These are phyloP conservation scores for Colletotrichum gigasporum DNA, from an alignment of 2,329 filamentous ascomycete species.

Conservation along the genomic window DNA sequence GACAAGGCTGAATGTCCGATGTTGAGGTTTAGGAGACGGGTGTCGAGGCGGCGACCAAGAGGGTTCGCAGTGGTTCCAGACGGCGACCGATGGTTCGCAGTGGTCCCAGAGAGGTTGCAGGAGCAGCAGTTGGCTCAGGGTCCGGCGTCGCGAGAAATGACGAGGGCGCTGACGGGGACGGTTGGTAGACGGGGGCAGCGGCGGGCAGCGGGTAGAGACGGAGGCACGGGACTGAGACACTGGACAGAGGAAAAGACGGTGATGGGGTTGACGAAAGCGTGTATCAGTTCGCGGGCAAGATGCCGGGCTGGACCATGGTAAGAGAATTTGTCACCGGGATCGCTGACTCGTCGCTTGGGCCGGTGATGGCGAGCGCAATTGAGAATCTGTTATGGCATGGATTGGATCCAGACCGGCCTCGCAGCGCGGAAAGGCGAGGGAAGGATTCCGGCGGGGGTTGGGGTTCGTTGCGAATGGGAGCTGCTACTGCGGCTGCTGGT, in stretches of 20 bases:
- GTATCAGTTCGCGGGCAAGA: slow-evolving; percentile 11
- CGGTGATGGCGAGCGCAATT: slow-evolving; percentile 12
- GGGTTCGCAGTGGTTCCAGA: too few species aligned
- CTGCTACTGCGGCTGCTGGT: too few species aligned
- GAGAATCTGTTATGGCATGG: not conserved
- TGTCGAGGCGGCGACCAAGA: not conserved
- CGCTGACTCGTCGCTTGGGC: slow-evolving; percentile 21
- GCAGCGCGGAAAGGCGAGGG: not conserved
- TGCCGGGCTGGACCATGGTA: slow-evolving; percentile 22
- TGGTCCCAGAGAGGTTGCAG: not conserved
- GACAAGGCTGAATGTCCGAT: not conserved
- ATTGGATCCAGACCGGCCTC: not conserved
- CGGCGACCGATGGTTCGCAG: too few species aligned
- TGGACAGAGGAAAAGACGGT: slow-evolving; percentile 9
- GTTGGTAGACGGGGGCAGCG: too few species aligned
- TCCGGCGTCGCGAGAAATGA: not conserved
- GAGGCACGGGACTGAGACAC: not conserved
- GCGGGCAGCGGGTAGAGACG: slow-evolving; percentile 11
- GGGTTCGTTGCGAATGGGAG: not conserved
- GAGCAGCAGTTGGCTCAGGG: not conserved
- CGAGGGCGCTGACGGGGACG: too few species aligned
- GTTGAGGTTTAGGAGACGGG: not conserved
- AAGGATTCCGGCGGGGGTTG: not conserved
- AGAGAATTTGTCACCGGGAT: slow-evolving; percentile 18
- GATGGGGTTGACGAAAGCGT: slow-evolving; percentile 9